These are phyloP conservation scores for Pholiota microspora DNA, from an alignment of 768 basidiomycete genomes.

Conservation along the genomic window DNA sequence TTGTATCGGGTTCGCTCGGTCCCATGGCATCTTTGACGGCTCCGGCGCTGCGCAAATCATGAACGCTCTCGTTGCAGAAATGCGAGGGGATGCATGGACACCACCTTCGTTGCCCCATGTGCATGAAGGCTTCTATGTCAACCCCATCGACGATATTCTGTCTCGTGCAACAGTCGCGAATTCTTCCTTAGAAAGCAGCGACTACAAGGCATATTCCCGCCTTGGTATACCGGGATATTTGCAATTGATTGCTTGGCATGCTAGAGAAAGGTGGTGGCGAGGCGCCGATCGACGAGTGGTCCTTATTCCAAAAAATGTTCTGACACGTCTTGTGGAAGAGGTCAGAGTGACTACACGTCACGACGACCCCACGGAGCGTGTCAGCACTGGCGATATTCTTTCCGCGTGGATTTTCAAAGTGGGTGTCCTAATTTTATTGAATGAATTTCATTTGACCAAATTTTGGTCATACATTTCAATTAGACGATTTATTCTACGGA, in stretches of 20 bases:
- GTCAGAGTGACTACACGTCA: constrained; percentile 24
- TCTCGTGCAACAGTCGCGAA: too few relatives aligned
- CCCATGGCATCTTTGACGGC: constrained; percentile 42
- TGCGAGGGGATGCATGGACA: constrained; percentile 34
- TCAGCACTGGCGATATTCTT: constrained; percentile 38
- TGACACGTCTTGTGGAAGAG: constrained; percentile 26
- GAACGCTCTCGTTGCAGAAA: constrained; percentile 37
- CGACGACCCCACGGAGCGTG: constrained; percentile 13
- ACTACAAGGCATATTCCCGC: constrained; percentile 22
- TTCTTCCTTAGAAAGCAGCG: too few relatives aligned
- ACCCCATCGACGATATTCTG: constrained; percentile 31
- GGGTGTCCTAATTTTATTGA: neutral
- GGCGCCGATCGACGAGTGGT: constrained; percentile 33
- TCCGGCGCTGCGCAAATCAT: constrained; percentile 35
- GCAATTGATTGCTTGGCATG: constrained; percentile 33
- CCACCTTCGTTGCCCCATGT: constrained; percentile 30
- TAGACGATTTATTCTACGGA: constrained; percentile 35
- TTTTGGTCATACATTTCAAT: neutral
- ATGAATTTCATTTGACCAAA: too few relatives aligned
- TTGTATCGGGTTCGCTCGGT: constrained; percentile 40
- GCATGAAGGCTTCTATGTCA: constrained; percentile 27
- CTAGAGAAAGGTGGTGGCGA: constrained; percentile 34
- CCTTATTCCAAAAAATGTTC: constrained; percentile 29
- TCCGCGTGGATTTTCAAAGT: constrained; percentile 43
- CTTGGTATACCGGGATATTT: constrained; percentile 28